Percentiles rank a stretch among this genome's conserved stretches.
phyloP scores from a whole-genome alignment of 2,329 filamentous ascomycete species.

The Stemphylium vesicarium region DNA sequence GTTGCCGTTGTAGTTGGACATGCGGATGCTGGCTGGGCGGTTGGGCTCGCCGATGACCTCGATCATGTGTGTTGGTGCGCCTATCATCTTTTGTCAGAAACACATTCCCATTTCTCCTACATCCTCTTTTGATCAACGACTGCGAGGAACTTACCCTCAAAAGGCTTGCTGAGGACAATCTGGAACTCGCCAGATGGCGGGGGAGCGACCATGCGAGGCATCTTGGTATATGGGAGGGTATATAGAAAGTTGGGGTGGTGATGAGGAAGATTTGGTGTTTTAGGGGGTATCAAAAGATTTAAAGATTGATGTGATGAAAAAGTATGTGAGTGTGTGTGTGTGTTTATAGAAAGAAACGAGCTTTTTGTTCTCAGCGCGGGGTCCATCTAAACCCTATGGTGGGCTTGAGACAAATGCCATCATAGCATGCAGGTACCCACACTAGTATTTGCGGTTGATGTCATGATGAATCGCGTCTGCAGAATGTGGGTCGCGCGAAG shows the following conservation, averaged over 20 bases:
- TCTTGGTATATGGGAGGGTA: constrained; percentile 8
- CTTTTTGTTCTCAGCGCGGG: background rate
- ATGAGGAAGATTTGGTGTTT: background rate
- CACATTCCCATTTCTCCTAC: background rate
- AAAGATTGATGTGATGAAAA: background rate
- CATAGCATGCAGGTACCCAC: constrained; percentile 9
- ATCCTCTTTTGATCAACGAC: too few relatives aligned
- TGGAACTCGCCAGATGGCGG: constrained; percentile 88
- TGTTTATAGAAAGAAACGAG: background rate
- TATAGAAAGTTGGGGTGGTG: too few relatives aligned
- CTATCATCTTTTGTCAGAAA: constrained; percentile 12
- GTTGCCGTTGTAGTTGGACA: constrained; percentile 40
- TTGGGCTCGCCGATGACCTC: constrained; percentile 53
- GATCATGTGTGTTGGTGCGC: constrained; percentile 36
- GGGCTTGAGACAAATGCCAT: constrained; percentile 4
- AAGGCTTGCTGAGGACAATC: constrained; percentile 50
- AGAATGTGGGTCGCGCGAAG: background rate
- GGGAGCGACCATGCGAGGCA: constrained; percentile 60
- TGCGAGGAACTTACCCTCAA: constrained; percentile 30
- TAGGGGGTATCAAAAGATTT: background rate
- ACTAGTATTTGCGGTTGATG: constrained; percentile 12
- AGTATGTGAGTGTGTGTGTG: background rate
- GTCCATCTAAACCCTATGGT: background rate
- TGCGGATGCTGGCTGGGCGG: constrained; percentile 46
- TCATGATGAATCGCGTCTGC: constrained; percentile 17